phyloP scores from a whole-genome alignment of 225 moss, liverwort and hornwort species.

The Thuidium tamariscinum region DNA sequence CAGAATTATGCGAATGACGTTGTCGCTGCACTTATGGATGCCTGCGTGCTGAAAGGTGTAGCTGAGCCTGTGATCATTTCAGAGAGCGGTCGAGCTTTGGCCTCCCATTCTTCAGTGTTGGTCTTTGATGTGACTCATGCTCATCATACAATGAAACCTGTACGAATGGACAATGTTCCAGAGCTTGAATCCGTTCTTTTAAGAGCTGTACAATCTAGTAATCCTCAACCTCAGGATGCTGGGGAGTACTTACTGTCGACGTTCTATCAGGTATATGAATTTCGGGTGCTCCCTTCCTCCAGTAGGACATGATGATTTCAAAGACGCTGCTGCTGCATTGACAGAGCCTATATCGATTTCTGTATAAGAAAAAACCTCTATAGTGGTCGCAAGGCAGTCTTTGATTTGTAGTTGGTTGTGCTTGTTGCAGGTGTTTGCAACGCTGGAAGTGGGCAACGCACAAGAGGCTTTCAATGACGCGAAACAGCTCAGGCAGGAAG shows the following conservation, averaged over 20 bases:
- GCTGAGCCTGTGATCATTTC: constrained; percentile 60
- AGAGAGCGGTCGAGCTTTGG: constrained; percentile 83
- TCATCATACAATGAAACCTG: constrained; percentile 22
- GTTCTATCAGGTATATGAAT: constrained; percentile 40
- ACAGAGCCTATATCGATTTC: neutral
- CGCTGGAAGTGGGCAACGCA: constrained; percentile 45
- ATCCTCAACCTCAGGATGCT: constrained; percentile 24
- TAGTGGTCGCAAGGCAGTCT: neutral
- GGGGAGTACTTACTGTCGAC: constrained; percentile 70
- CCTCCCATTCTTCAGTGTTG: constrained; percentile 74
- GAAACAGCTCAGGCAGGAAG: constrained; percentile 63
- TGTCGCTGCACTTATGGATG: constrained; percentile 65
- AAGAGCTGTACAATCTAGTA: neutral
- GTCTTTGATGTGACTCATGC: constrained; percentile 69
- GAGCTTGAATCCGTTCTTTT: constrained; percentile 1
- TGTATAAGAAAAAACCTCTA: neutral
- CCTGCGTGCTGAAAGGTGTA: constrained; percentile 67
- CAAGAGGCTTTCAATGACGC: constrained; percentile 75
- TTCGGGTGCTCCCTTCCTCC: neutral
- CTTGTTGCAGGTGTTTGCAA: constrained; percentile 33
- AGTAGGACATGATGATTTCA: neutral
- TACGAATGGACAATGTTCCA: constrained; percentile 5
- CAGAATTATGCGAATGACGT: constrained; percentile 87
- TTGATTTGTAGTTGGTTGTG: neutral
- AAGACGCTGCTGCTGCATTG: neutral